phyloP scores from a whole-genome alignment of 208 protist genomes.

The Wallacemonas rigidus region DNA sequence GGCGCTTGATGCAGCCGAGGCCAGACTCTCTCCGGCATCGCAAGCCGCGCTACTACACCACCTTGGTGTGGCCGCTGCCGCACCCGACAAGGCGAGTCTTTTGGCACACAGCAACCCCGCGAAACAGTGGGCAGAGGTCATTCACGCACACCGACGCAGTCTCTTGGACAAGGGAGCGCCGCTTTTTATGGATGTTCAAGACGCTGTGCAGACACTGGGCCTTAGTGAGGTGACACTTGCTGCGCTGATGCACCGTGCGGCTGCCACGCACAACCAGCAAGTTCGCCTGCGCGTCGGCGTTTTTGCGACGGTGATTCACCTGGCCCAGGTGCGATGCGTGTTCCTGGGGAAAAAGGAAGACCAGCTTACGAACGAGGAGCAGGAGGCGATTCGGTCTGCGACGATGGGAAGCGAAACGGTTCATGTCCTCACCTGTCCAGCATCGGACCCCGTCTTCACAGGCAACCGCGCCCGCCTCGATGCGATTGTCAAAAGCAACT shows the following conservation, averaged over 20 bases:
- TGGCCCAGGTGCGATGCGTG: constrained; percentile 26
- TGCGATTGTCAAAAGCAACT: not conserved
- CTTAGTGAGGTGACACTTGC: constrained; percentile 29
- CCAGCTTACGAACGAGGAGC: constrained; percentile 17
- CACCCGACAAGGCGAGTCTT: not conserved
- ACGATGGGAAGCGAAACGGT: constrained; percentile 7
- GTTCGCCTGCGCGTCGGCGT: constrained; percentile 70
- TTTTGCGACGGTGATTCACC: constrained; percentile 54
- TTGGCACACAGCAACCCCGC: too few relatives aligned
- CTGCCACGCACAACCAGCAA: constrained; percentile 26
- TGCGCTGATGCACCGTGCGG: constrained; percentile 19
- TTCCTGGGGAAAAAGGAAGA: constrained; percentile 20
- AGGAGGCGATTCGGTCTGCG: constrained; percentile 22
- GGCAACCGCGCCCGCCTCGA: not conserved
- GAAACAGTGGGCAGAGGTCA: constrained; percentile 20
- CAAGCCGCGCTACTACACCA: constrained; percentile 17
- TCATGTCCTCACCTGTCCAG: not conserved
- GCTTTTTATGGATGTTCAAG: constrained; percentile 27
- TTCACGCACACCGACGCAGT: constrained; percentile 23
- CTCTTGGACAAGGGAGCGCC: constrained; percentile 9
- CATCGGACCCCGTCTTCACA: not conserved
- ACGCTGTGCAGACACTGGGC: constrained; percentile 22
- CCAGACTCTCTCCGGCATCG: not conserved
- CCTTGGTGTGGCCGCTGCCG: not conserved
- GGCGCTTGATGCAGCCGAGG: constrained; percentile 21